Conservation (phyloP, 176 grass and related monocot species). For the Avena sativa region DNA sequence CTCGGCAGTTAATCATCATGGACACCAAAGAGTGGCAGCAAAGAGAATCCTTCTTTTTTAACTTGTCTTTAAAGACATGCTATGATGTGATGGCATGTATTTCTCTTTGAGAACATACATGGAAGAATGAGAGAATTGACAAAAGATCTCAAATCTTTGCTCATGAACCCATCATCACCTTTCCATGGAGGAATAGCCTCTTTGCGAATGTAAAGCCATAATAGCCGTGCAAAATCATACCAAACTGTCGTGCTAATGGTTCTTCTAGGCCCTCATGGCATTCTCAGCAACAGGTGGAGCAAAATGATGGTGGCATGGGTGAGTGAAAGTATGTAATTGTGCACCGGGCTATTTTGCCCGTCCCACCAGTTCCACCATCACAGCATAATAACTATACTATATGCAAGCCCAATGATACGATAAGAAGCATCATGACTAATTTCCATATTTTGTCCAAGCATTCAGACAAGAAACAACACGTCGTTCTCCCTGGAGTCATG, state of each 20-base stretch:
- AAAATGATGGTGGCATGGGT: constrained; percentile 46
- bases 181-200: constrained; percentile 49
- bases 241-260: constrained; percentile 31
- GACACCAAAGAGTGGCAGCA: constrained; percentile 60
- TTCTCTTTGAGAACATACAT: constrained; percentile 52
- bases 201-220: constrained; percentile 48
- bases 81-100: constrained; percentile 54
- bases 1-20: constrained; percentile 51
- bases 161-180: constrained; percentile 48
- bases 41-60: constrained; percentile 67
- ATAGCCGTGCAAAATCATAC: constrained; percentile 45
- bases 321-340: constrained; percentile 50
- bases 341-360: constrained; percentile 38
- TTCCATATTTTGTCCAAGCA: constrained; percentile 33
- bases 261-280: constrained; percentile 34
- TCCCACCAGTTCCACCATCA: constrained; percentile 51
- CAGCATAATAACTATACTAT: constrained; percentile 21
- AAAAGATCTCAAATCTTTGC: constrained; percentile 64
- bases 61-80: constrained; percentile 64
- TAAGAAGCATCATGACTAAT: constrained; percentile 41
- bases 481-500: constrained; percentile 23
- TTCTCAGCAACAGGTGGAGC: constrained; percentile 36
- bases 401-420: constrained; percentile 19
- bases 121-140: constrained; percentile 50
- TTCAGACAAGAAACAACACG: constrained; percentile 21